Evolutionary conservation across 495 filamentous ascomycete species (phyloP), one percentile per base, ranked within the genome.

Genomic region (Annulohypoxylon stygium): DNA sequence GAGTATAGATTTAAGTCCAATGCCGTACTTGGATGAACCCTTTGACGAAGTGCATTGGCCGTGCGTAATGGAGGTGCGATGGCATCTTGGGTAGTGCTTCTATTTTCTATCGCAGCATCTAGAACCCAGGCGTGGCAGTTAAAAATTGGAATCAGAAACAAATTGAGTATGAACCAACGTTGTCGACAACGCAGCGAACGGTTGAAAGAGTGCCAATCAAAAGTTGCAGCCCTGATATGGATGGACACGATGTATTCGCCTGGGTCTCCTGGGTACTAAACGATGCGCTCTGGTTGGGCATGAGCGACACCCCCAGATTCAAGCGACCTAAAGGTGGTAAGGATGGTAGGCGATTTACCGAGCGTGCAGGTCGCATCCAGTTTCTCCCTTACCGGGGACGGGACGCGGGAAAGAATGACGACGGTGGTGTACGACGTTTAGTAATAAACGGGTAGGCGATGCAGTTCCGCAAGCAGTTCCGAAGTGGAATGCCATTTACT

Each of bases 61-160:
- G 23, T 18, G 61, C 45, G 71, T 70, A 45, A 67, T 60, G 71
- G 71, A 65, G 71, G 71, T 74, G 55, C 61, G 50, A 74, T 74
- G 67, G 45, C 53, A 74, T 33, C 47, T 53, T 60, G 51, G 71
- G 67, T 66, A 63, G 66, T 64, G 67, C 30, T 54, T 67, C 62
- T 59, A 74, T 54, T 60, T 60, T 70, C 62, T 74, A 50, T 60
- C 51, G 66, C 67, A 67, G 71, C 71, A 70, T 74, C 71, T 74
- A 74, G 67, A 74, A 70, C 67, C 58, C 37, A 53, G 57, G 62
- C 71, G 59, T 74, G 71, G 71, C 61, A 74, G 67, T 60, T 66
- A 54, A 53, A 70, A 64, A 67, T 70, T 70, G 48, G 63, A 74
- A 63, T 70, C 70, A 67, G 62, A 74, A 70, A 74, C 67, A 59